phyloP scores from a whole-genome alignment of 495 filamentous ascomycete species.

The Lasiosphaeria miniovina region DNA sequence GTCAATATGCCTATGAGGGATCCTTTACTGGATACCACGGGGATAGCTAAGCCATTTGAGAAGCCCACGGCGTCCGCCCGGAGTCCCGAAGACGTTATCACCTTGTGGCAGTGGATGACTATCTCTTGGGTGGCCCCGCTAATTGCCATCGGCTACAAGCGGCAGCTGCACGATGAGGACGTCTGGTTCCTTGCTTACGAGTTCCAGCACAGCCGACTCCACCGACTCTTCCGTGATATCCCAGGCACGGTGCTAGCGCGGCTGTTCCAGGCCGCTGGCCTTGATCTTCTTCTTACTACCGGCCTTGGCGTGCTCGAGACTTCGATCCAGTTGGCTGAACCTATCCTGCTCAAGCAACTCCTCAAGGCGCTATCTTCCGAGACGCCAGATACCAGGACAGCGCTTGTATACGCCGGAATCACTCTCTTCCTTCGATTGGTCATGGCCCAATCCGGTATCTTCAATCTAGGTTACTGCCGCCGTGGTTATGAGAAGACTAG shows the following conservation, averaged over 20 bases:
- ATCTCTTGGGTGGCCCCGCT: conserved; percentile 81
- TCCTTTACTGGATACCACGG: conserved; percentile 51
- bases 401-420: conserved; percentile 64
- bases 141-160: conserved; percentile 57
- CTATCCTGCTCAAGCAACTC: conserved; percentile 69
- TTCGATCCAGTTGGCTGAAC: conserved; percentile 59
- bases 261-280: conserved; percentile 68
- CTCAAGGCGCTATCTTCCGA: conserved; percentile 62
- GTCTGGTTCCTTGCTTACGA: conserved; percentile 74
- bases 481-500: conserved; percentile 72
- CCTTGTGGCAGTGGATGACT: conserved; percentile 75
- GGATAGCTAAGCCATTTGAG: conserved; percentile 59
- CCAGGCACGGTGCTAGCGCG: conserved; percentile 65
- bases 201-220: conserved; percentile 70
- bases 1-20: conserved; percentile 71
- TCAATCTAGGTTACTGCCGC: conserved; percentile 71
- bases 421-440: conserved; percentile 58
- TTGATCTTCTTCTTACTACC: conserved; percentile 69
- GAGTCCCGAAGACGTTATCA: conserved; percentile 79
- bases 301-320: conserved; percentile 59
- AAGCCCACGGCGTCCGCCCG: conserved; percentile 58
- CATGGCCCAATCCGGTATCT: conserved; percentile 61
- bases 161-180: conserved; percentile 69
- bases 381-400: conserved; percentile 45
- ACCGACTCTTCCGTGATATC: conserved; percentile 70